Conservation (phyloP, 305 asterid genomes). For the Solanum hybrid region DNA sequence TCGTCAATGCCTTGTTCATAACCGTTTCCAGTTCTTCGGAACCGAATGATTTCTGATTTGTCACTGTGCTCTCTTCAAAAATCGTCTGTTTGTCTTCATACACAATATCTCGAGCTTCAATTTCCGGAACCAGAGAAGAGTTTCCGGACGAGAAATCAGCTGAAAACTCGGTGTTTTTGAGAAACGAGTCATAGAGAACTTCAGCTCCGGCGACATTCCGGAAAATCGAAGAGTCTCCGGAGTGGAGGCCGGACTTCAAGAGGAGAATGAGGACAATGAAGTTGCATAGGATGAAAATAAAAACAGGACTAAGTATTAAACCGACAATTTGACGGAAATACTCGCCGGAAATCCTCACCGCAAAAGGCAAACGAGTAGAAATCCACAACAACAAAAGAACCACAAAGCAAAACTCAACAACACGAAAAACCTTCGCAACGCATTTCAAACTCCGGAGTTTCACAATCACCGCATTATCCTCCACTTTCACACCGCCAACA, state of each 20-base stretch:
- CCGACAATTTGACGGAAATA: conserved; percentile 35
- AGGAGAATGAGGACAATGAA: conserved; percentile 8
- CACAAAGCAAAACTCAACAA: conserved; percentile 31
- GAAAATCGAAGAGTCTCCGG: not conserved
- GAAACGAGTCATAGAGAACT: not conserved
- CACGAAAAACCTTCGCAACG: conserved; percentile 38
- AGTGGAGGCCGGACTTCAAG: not conserved
- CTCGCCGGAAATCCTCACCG: conserved; percentile 44
- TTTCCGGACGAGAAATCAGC: not conserved
- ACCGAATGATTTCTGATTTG: not conserved
- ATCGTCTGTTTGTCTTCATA: conserved; percentile 7
- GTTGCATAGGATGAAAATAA: conserved; percentile 4
- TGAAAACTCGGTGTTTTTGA: not conserved
- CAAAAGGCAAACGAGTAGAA: conserved; percentile 37
- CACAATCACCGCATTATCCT: conserved; percentile 1
- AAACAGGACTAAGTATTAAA: conserved; percentile 30
- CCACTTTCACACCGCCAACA: not conserved
- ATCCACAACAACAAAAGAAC: conserved; percentile 41
- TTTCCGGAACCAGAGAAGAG: not conserved
- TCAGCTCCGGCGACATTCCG: not conserved
- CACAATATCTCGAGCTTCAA: not conserved
- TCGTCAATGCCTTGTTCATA: not conserved
- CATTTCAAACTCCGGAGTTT: conserved; percentile 15
- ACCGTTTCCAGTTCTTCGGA: not conserved
- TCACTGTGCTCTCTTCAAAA: not conserved